Conservation (phyloP, 1,284 basidiomycete species). For the Mycena citricolor region DNA sequence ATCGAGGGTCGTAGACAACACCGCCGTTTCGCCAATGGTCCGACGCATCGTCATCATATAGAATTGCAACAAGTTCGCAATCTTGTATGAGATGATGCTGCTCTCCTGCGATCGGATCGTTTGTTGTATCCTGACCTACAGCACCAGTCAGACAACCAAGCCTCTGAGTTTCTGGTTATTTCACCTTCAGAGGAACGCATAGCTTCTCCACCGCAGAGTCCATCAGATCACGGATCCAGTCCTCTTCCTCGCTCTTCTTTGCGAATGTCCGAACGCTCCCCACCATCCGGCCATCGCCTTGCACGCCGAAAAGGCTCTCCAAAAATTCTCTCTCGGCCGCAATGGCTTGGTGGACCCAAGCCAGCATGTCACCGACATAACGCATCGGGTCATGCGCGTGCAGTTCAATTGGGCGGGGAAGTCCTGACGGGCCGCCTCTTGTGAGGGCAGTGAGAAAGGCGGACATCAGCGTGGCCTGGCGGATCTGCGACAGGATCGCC, state of each 20-base stretch:
- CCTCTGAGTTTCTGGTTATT: constrained; percentile 6
- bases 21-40: constrained; percentile 82
- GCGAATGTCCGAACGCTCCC: constrained; percentile 65
- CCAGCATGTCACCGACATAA: constrained; percentile 98
- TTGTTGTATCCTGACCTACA: constrained; percentile 83
- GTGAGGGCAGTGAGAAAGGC: constrained; percentile 88
- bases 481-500: constrained; percentile 74
- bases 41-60: constrained; percentile 90
- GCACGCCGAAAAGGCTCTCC: constrained; percentile 78
- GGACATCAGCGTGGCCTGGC: constrained; percentile 76
- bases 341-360: constrained; percentile 96
- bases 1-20: constrained; percentile 74
- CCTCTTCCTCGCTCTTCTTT: constrained; percentile 66
- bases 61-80: constrained; percentile 93
- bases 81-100: constrained; percentile 86
- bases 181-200: constrained; percentile 82
- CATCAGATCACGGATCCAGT: constrained; percentile 80
- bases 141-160: neutral
- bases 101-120: constrained; percentile 93
- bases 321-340: constrained; percentile 94
- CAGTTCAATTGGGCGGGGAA: constrained; percentile 92
- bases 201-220: constrained; percentile 84
- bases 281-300: constrained; percentile 70
- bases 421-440: constrained; percentile 82
- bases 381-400: constrained; percentile 96